Percentiles rank a stretch among this genome's conserved stretches.
Evolutionary conservation across 768 basidiomycete genomes (phyloP).

Genomic region (Melanogaster broomeanus): DNA sequence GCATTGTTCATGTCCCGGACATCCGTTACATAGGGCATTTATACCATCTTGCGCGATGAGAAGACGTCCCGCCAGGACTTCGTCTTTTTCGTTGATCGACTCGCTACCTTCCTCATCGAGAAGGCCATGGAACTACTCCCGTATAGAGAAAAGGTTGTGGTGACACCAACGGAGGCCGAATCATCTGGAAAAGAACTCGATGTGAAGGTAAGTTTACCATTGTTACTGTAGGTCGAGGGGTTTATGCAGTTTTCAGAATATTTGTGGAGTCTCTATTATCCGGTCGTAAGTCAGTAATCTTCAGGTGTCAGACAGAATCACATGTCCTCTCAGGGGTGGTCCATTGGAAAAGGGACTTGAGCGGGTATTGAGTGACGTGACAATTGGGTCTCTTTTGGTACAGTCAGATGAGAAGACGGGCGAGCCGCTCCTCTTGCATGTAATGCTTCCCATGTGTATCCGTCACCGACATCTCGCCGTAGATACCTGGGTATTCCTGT

Average conservation of each 20-base stretch:
- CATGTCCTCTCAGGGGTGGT: conserved; percentile 61
- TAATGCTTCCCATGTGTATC: conserved; percentile 74
- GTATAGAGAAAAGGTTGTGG: conserved; percentile 56
- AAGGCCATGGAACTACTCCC: conserved; percentile 84
- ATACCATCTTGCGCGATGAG: conserved; percentile 79
- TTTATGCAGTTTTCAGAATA: conserved; percentile 41
- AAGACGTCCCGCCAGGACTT: conserved; percentile 82
- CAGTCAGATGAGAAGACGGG: conserved; percentile 84
- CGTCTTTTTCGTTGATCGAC: conserved; percentile 87
- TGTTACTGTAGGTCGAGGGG: background rate
- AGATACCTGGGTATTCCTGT: conserved; percentile 79
- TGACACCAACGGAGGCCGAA: conserved; percentile 64
- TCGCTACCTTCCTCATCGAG: conserved; percentile 85
- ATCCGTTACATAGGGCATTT: conserved; percentile 66
- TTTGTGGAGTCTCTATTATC: conserved; percentile 89
- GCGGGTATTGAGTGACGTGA: conserved; percentile 82
- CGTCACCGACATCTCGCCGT: conserved; percentile 64
- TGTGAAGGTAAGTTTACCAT: conserved; percentile 46
- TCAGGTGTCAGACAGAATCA: conserved; percentile 3
- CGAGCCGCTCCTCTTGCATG: conserved; percentile 85
- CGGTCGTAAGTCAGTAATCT: conserved; percentile 63
- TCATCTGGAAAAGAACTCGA: conserved; percentile 63
- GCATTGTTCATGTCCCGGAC: background rate
- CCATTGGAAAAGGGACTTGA: conserved; percentile 90
- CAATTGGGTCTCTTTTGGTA: conserved; percentile 86